Evolutionary conservation across 225 moss, liverwort and hornwort species (phyloP).

Genomic region (Rhytidiadelphus loreus): DNA sequence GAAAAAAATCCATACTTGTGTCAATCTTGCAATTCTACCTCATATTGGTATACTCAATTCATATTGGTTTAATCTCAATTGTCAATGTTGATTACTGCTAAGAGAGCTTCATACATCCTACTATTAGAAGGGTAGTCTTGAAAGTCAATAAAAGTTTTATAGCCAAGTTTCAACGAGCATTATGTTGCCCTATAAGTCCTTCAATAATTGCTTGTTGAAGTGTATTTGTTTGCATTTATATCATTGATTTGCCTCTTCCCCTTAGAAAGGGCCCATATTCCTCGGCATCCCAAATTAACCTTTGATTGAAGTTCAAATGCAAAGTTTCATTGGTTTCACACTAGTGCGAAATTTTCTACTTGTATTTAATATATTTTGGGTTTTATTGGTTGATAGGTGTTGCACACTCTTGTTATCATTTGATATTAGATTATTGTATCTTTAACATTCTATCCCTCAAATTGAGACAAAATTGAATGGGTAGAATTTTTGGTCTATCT

Average conservation of each 20-base stretch:
- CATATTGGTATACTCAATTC: background rate
- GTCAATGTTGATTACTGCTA: background rate
- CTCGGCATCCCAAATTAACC: accelerated
- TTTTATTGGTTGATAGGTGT: background rate
- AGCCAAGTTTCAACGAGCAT: background rate
- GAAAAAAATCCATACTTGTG: background rate
- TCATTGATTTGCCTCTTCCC: accelerated
- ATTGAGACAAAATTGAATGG: background rate
- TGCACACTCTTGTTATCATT: background rate
- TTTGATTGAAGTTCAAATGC: background rate
- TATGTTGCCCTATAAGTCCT: background rate
- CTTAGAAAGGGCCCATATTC: background rate
- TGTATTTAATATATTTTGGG: background rate
- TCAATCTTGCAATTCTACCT: background rate
- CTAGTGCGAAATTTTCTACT: background rate
- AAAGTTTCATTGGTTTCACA: background rate
- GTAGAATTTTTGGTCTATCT: background rate
- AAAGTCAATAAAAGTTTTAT: background rate
- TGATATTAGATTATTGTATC: background rate
- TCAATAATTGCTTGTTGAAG: background rate
- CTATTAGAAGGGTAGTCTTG: background rate
- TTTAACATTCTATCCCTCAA: background rate
- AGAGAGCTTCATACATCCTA: background rate
- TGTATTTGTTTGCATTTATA: background rate
- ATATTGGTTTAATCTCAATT: background rate